A percentile compares a stretch with the other conserved stretches of the same genome.
These are phyloP conservation scores for Cyclocybe cylindracea DNA, from an alignment of 768 basidiomycete genomes.

Conservation along the genomic window DNA sequence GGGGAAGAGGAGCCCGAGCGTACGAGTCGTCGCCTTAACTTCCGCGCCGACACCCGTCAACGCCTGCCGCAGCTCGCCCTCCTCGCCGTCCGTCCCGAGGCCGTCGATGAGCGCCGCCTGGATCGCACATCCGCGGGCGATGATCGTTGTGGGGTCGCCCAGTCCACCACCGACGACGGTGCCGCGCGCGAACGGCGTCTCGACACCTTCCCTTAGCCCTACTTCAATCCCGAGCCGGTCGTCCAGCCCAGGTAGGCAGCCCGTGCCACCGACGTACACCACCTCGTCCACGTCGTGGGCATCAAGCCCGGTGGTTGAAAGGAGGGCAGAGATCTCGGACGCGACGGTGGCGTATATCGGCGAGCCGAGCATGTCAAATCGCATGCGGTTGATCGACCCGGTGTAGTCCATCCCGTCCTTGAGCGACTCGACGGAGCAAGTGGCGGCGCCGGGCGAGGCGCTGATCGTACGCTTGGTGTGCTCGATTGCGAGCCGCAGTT, in stretches of 20 bases:
- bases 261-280: conserved; percentile 77
- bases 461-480: conserved; percentile 87
- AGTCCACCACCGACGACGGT: conserved; percentile 71
- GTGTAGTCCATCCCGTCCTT: conserved; percentile 86
- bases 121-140: conserved; percentile 75
- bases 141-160: conserved; percentile 77
- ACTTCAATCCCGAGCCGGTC: conserved; percentile 46
- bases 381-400: conserved; percentile 55
- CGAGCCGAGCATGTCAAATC: conserved; percentile 64
- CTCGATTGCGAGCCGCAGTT: conserved; percentile 89
- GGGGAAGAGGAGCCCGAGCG: conserved; percentile 70
- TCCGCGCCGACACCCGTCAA: conserved; percentile 43
- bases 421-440: conserved; percentile 41
- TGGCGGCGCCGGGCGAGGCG: conserved; percentile 84
- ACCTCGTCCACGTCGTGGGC: conserved; percentile 74
- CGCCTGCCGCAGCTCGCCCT: conserved; percentile 50
- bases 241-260: conserved; percentile 75
- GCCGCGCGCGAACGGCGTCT: conserved; percentile 66
- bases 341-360: conserved; percentile 61
- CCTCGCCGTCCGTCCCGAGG: conserved; percentile 46
- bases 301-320: conserved; percentile 54
- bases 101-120: conserved; percentile 66
- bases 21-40: conserved; percentile 56
- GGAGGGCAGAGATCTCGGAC: conserved; percentile 51
- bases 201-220: conserved; percentile 61